Base-by-base conservation (phyloP, 306 rosid species). In the Gillenia trifoliata region DNA sequence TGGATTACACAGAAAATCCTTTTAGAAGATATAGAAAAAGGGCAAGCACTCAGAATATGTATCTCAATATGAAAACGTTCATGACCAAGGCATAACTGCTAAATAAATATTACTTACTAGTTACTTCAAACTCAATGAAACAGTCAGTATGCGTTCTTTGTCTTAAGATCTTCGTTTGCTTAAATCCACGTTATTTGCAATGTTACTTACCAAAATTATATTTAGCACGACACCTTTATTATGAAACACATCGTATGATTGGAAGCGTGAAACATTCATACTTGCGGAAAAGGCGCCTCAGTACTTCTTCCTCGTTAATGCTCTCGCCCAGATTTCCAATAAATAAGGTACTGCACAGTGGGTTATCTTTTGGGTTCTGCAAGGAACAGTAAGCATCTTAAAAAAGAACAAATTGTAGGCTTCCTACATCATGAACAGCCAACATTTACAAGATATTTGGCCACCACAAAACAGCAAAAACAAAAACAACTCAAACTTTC, bases 111-210 rank as follows among this genome's bases (percentile, higher is more conserved):
- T 68, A 89, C 89, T n/a, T n/a, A n/a, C n/a, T n/a, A n/a, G n/a
- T 85, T 73, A 94, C 99, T 88, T 94, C 99, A 82, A 94, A 94
- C 83, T 94, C 99, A 75, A 94, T 94, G 88, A 94, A 94, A 85
- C 99, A 94, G 68, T 91, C 99, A 49, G 95, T 94, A 81, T 94
- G 99, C 85, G 97, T 89, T 86, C 92, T 97, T 91, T 94, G 99
- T 80, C 99, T 86, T 82, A 94, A 86, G 84, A 90, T 64, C 90
- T 94, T 94, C 97, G 92, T 94, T 87, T 94, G 99, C 90, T 92
- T 94, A 85, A 91, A 94, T 54, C 99, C 99, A 67, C 92, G 95
- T 81, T 92, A 97, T 81, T 97, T 94, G 89, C 84, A 75, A n/a
- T n/a, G n/a, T n/a, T n/a, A n/a, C n/a, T 63, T 29, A 82, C 47